phyloP scores from a whole-genome alignment of 2,329 filamentous ascomycete genomes.

The Xylaria sp. region DNA sequence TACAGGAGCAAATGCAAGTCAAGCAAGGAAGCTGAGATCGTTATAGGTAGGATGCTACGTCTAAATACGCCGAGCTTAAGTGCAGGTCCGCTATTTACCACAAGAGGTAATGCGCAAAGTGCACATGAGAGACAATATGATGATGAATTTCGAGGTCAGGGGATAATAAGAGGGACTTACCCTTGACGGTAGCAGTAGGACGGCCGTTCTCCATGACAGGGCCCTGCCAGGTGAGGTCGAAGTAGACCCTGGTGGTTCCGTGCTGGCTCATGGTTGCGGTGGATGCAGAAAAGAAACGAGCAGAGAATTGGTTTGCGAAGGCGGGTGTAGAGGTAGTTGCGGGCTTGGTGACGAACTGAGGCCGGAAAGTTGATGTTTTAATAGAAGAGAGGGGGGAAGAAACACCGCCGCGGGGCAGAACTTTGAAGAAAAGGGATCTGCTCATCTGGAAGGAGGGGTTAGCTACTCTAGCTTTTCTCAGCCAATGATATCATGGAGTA shows the following conservation, averaged over 20 bases:
- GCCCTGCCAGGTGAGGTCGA: slow-evolving; percentile 68
- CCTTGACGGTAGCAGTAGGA: slow-evolving; percentile 64
- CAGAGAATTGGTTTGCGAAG: slow-evolving; percentile 39
- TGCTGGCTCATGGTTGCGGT: slow-evolving; percentile 51
- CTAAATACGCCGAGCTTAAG: slow-evolving; percentile 9
- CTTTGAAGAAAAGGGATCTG: slow-evolving; percentile 41
- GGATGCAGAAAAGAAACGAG: slow-evolving; percentile 66
- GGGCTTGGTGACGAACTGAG: slow-evolving; percentile 46
- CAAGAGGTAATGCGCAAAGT: slow-evolving; percentile 3
- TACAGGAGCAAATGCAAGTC: background rate
- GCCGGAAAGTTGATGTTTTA: slow-evolving; percentile 52
- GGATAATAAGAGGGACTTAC: slow-evolving; percentile 60
- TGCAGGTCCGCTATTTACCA: background rate
- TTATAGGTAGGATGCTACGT: background rate
- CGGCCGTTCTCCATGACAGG: slow-evolving; percentile 71
- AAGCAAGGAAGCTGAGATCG: background rate
- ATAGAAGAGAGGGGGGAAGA: slow-evolving; percentile 44
- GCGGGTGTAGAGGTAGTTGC: slow-evolving; percentile 52
- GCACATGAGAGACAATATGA: background rate
- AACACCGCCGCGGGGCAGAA: slow-evolving; percentile 42
- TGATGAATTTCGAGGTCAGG: slow-evolving; percentile 26
- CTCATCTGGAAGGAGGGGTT: slow-evolving; percentile 41
- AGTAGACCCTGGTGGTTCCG: slow-evolving; percentile 36
- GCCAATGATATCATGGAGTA: slow-evolving; percentile 41
- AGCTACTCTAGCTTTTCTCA: slow-evolving; percentile 37